Conservation (phyloP, 805 yeast species). For the Candida vaughaniae region DNA sequence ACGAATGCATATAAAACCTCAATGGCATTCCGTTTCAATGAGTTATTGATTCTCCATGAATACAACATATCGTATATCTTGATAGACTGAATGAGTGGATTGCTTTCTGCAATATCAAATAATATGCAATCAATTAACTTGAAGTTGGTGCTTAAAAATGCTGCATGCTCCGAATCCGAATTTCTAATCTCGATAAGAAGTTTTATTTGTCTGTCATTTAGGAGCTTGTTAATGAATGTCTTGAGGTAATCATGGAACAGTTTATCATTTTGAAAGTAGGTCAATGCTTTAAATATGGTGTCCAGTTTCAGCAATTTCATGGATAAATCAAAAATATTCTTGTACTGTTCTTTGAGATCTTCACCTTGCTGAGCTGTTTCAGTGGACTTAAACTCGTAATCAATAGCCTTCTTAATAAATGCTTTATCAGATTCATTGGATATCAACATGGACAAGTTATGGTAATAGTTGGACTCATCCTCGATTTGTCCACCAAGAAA, state of each 20-base stretch:
- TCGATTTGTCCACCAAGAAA: conserved; percentile 4
- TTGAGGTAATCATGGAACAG: conserved; percentile 13
- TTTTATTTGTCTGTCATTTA: conserved; percentile 21
- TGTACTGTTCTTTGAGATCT: conserved; percentile 6
- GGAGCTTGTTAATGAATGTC: conserved; percentile 26
- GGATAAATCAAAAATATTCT: conserved; percentile 9
- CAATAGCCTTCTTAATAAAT: conserved; percentile 8
- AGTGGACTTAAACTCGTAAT: conserved; percentile 12
- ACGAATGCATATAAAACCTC: conserved; percentile 40
- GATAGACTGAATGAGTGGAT: conserved; percentile 27
- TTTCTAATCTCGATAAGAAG: conserved; percentile 17
- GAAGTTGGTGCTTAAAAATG: conserved; percentile 24
- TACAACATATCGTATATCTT: conserved; percentile 37
- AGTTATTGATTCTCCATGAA: conserved; percentile 40
- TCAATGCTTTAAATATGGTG: conserved; percentile 1
- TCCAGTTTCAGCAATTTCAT: conserved; percentile 6
- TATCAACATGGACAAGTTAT: conserved; percentile 10
- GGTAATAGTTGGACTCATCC: conserved; percentile 11
- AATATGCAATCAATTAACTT: conserved; percentile 33
- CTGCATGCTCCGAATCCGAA: background rate
- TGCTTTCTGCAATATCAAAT: conserved; percentile 30
- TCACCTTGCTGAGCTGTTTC: background rate
- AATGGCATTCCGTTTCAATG: conserved; percentile 34
- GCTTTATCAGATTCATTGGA: conserved; percentile 1
- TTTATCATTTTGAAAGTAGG: background rate